Conservation (phyloP, 1,284 basidiomycete genomes). For the Fomitopsis pinicola region DNA sequence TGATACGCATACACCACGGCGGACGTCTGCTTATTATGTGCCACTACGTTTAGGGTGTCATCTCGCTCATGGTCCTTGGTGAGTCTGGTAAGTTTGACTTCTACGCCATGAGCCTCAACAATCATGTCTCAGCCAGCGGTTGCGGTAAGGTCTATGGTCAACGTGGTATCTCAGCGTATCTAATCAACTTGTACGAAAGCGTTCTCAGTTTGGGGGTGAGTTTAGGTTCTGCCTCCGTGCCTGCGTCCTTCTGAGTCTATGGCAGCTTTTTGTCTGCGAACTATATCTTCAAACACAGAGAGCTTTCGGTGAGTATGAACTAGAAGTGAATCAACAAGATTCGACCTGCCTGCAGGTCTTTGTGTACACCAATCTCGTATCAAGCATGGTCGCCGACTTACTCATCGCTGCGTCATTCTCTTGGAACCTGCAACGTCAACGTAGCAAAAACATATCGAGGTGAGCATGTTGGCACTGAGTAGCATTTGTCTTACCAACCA, state of each 20-base stretch:
- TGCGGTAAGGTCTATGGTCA: neutral
- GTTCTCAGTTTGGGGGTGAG: constrained; percentile 1
- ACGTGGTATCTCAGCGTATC: neutral
- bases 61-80: neutral
- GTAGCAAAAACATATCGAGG: neutral
- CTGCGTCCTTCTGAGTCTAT: neutral
- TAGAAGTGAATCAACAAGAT: neutral
- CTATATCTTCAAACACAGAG: neutral
- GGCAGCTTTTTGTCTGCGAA: neutral
- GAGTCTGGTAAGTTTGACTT: neutral
- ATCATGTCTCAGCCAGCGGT: neutral
- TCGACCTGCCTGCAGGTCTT: neutral
- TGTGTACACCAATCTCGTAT: neutral
- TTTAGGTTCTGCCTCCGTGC: neutral
- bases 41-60: neutral
- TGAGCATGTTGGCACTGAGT: neutral
- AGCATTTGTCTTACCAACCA: no score
- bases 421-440: neutral
- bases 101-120: neutral
- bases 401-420: neutral
- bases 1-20: no score
- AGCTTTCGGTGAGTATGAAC: neutral
- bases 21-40: no score
- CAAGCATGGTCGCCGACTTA: neutral
- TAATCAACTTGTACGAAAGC: neutral